Evolutionary conservation across 108 stramenopile species (phyloP).

Genomic region (Conticribra guillardii): DNA sequence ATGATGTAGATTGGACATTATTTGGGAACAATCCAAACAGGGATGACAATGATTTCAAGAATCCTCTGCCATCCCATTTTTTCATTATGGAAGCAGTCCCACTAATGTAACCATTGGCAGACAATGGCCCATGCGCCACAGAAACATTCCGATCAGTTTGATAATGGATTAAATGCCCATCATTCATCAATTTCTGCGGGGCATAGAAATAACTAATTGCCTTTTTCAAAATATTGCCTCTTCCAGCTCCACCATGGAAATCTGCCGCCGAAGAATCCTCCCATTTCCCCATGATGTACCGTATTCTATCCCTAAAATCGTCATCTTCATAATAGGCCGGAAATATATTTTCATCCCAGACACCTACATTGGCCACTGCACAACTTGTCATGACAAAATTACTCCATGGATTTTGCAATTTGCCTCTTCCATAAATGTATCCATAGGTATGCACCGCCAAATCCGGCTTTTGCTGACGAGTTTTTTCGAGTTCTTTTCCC

Average conservation of each 20-base stretch:
- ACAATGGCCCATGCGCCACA: slow-evolving; percentile 47
- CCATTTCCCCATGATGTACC: slow-evolving; percentile 45
- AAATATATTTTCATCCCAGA: slow-evolving; percentile 51
- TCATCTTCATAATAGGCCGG: slow-evolving; percentile 55
- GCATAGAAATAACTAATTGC: slow-evolving; percentile 46
- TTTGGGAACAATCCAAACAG: slow-evolving; percentile 1
- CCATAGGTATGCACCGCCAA: slow-evolving; percentile 47
- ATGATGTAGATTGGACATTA: neutral
- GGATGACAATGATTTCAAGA: neutral
- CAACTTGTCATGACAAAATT: slow-evolving; percentile 50
- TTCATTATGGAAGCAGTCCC: slow-evolving; percentile 43
- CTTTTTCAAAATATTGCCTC: slow-evolving; percentile 23
- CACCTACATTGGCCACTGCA: slow-evolving; percentile 39
- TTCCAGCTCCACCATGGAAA: no score
- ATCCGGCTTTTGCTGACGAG: slow-evolving; percentile 3
- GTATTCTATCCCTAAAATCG: slow-evolving; percentile 45
- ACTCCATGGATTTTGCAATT: slow-evolving; percentile 51
- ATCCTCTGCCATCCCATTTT: slow-evolving; percentile 20
- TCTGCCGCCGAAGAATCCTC: no score
- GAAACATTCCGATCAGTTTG: slow-evolving; percentile 46
- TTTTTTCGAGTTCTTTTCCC: slow-evolving; percentile 27
- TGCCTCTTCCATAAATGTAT: slow-evolving; percentile 47
- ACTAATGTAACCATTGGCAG: slow-evolving; percentile 36
- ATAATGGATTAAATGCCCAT: slow-evolving; percentile 43
- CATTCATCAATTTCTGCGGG: slow-evolving; percentile 36